Evolutionary conservation across 2,329 filamentous ascomycete species (phyloP), one percentile per base, ranked within the genome.

Genomic region (Arthroderma uncinatum): DNA sequence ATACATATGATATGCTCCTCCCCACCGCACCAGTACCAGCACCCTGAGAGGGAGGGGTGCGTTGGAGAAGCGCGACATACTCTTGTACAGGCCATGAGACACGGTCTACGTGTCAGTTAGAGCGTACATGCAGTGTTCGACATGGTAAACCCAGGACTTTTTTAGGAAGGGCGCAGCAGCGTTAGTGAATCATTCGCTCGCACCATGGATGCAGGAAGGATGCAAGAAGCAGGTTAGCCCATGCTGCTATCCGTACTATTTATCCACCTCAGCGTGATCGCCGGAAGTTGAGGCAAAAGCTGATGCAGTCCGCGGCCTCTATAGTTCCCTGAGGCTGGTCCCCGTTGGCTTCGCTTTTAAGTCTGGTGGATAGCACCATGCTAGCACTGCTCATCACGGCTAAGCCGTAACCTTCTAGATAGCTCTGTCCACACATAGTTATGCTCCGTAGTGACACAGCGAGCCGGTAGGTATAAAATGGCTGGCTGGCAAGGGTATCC

Each of bases 181-280:
- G 28, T 25, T n/a, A 50, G 47, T 50, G 47, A 50, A 33, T 28
- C 47, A 10, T 19, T 50, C 47, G 47, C 47, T 50, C 25, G 47
- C 47, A 33, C 47, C 47, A 30, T 16, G 47, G 47, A 50, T 50
- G 47, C 28, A 50, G 47, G 47, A 50, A 30, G 23, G 12, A 50
- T 50, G 47, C 47, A 50, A 30, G 25, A 47, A 47, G 40, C 21
- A 12, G 40, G 9, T 47, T 47, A 28, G 40, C 19, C 40, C 47
- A 50, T 50, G 47, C 47, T 50, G 47, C 47, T 50, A 50, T 33
- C 47, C 47, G 40, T 23, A 14, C 40, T 47, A 28, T 47, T 19
- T 50, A 30, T 50, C 47, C 23, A n/a, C 47, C 47, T 30, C 47
- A 50, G 47, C 25, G n/a, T 50, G 47, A 50, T 50, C 47, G 47